Evolutionary conservation across 1,139 yeast species (phyloP), one percentile per base, ranked within the genome.

Genomic region (Zygosaccharomyces pseudobailii): DNA sequence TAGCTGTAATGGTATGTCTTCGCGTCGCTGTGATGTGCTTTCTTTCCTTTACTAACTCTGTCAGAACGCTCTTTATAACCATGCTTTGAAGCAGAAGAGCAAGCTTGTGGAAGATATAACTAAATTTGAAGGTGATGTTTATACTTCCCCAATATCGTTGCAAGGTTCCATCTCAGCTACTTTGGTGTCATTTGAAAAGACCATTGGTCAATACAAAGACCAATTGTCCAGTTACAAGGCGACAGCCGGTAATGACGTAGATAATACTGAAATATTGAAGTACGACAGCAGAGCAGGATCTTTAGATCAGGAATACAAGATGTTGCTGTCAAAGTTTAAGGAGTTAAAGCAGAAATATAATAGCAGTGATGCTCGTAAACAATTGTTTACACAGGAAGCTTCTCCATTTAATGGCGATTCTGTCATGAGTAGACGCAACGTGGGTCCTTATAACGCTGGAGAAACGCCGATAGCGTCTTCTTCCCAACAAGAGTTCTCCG

Each of bases 111-210:
- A 78, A 54, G 96, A 89, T 58, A 67, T 90, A 44, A 73, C 78
- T 19, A 68, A 73, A 48, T 84, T 90, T 56, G 92, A 87, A 54
- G 71, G 74, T 49, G 79, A 84, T 52, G 75, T 87, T 9, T 74
- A 80, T 24, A 75, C 80, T 5, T 78, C 92, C 1, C 94, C 95
- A 9, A 71, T 85, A 48, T 82, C 95, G 1, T 66, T 87, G 17
- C 90, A 84, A 63, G 87, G 83, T 36, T 84, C 90, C 40, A 85
- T 90, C 33, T 80, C 94, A 17, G 90, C 96, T 0, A 81, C 96
- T 1, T 67, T 89, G 51, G 81, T 89, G 5, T 79, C 90, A 22
- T 77, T 90, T 55, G 72, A 76, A 41, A 80, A 89, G 58, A 87
- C 96, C 4, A 73, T 90, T 33, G 82, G 79, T 47, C 96, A 89